These are phyloP conservation scores for Neofusicoccum parvum DNA, from an alignment of 2,329 filamentous ascomycete genomes.

Conservation along the genomic window DNA sequence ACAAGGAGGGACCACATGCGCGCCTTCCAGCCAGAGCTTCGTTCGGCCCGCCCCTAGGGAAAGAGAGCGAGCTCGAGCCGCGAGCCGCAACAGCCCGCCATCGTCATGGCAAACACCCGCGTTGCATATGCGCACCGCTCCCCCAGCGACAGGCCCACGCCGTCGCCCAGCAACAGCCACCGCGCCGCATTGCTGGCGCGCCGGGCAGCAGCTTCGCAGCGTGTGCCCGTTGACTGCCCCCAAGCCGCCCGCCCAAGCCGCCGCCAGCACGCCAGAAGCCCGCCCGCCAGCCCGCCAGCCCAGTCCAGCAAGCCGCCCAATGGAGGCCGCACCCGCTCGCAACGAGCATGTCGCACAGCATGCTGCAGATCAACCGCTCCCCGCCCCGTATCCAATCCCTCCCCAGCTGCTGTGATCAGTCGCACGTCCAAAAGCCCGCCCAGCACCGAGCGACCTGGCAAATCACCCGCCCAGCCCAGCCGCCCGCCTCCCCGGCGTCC, in stretches of 20 bases:
- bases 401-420: constrained; percentile 7
- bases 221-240: not conserved
- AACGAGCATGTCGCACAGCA: constrained; percentile 14
- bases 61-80: constrained; percentile 7
- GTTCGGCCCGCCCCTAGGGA: constrained; percentile 4
- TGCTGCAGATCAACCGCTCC: constrained; percentile 16
- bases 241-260: not conserved
- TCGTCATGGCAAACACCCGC: constrained; percentile 12
- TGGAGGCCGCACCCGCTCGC: not conserved
- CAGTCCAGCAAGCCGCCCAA: not conserved
- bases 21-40: not conserved
- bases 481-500: constrained; percentile 1
- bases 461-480: not conserved
- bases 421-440: not conserved
- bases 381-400: constrained; percentile 2
- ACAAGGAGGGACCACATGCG: constrained; percentile 8
- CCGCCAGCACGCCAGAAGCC: not conserved
- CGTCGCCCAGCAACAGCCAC: not conserved
- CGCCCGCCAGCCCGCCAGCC: not conserved
- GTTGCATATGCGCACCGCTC: not conserved
- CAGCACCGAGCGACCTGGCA: not conserved
- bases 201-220: not conserved
- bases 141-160: not conserved
- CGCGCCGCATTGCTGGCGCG: not conserved
- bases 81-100: constrained; percentile 13